Conservation (phyloP, 371 early-diverging fungal genomes). For the Capillidium rhysosporum region DNA sequence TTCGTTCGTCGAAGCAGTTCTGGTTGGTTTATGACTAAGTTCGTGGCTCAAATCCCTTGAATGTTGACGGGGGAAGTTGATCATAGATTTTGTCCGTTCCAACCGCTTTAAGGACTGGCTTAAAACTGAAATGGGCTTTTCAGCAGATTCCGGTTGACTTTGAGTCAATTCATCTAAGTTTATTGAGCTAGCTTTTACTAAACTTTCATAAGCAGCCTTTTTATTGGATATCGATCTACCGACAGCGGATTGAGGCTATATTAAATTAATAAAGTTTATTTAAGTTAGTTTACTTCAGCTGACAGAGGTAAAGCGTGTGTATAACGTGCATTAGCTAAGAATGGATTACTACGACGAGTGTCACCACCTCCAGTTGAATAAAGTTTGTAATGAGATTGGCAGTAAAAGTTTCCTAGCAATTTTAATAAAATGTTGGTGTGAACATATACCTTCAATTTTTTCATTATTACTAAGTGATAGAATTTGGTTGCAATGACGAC, state of each 20-base stretch:
- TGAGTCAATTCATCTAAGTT: background rate
- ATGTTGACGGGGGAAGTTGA: background rate
- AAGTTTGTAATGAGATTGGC: background rate
- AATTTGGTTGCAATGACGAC: slow-evolving; percentile 6
- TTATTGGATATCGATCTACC: background rate
- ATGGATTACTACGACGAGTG: background rate
- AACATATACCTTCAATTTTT: slow-evolving; percentile 1
- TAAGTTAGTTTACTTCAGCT: background rate
- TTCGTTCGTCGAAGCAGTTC: background rate
- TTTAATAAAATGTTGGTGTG: background rate
- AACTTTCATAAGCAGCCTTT: slow-evolving; percentile 5
- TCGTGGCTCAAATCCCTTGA: background rate
- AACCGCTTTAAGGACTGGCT: background rate
- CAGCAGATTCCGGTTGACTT: background rate
- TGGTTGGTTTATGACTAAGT: background rate
- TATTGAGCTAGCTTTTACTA: background rate
- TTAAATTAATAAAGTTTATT: background rate
- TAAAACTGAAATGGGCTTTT: background rate
- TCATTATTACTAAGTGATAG: background rate
- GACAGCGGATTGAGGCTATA: background rate
- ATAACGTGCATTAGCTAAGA: slow-evolving; percentile 5
- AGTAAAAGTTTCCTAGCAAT: background rate
- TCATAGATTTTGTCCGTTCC: background rate
- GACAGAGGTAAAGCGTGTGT: background rate
- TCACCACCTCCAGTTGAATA: background rate